These are phyloP conservation scores for Fusarium protoensiforme DNA, from an alignment of 2,329 filamentous ascomycete genomes.

Conservation along the genomic window DNA sequence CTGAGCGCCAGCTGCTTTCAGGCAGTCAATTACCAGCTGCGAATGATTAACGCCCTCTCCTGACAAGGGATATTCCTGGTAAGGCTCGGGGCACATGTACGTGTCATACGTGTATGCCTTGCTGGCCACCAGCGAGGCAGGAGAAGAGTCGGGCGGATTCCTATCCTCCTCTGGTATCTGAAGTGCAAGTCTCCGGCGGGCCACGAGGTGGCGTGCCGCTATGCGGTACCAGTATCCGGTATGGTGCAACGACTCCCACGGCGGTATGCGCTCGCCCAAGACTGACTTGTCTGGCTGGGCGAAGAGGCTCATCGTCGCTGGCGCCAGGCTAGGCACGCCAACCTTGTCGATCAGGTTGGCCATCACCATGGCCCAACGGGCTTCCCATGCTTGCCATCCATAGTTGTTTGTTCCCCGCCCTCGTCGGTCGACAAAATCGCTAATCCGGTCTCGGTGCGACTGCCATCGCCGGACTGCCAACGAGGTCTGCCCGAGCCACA, in stretches of 20 bases:
- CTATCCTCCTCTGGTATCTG: conserved; percentile 70
- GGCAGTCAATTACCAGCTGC: conserved; percentile 63
- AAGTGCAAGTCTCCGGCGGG: conserved; percentile 64
- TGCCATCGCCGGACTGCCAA: conserved; percentile 85
- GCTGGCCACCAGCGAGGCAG: conserved; percentile 58
- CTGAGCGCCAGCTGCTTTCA: conserved; percentile 63
- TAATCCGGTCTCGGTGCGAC: conserved; percentile 77
- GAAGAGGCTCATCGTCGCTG: conserved; percentile 58
- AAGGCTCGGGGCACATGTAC: conserved; percentile 73
- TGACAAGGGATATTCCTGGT: conserved; percentile 67
- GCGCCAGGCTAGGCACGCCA: conserved; percentile 61
- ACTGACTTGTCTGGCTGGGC: conserved; percentile 69
- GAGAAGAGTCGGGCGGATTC: conserved; percentile 59
- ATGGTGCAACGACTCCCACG: conserved; percentile 74
- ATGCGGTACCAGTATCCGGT: conserved; percentile 74
- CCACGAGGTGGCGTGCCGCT: conserved; percentile 66
- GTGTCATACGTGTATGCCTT: conserved; percentile 71
- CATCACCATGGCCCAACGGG: conserved; percentile 75
- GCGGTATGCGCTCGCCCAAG: conserved; percentile 67
- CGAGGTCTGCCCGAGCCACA: conserved; percentile 84
- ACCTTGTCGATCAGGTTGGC: conserved; percentile 68
- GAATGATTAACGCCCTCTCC: conserved; percentile 65
- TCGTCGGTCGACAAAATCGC: conserved; percentile 81
- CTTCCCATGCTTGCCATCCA: conserved; percentile 94
- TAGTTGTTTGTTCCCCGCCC: conserved; percentile 90